Percentiles rank a stretch among this genome's conserved stretches.
These are phyloP conservation scores for Trypanosoma mega DNA, from an alignment of 208 protist species.

Conservation along the genomic window DNA sequence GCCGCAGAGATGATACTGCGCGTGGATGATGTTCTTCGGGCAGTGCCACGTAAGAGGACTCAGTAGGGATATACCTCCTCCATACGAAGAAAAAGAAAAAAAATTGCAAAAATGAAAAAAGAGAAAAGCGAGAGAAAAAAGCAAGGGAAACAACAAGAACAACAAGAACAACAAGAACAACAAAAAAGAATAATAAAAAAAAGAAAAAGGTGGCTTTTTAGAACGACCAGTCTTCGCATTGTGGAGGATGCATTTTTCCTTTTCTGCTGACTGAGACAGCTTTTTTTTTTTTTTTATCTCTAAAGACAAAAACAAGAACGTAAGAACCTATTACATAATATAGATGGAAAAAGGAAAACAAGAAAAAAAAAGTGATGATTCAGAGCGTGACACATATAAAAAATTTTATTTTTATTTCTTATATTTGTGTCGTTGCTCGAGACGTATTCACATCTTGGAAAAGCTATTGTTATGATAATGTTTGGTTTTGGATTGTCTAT, in stretches of 20 bases:
- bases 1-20: constrained; percentile 99
- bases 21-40: constrained; percentile 98
- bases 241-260: too few species aligned
- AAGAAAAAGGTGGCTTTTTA: constrained; percentile 24
- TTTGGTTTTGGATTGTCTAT: too few species aligned
- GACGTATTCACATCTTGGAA: too few species aligned
- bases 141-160: background rate
- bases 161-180: background rate
- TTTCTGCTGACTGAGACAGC: background rate
- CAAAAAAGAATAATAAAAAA: background rate
- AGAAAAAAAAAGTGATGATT: background rate
- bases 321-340: background rate
- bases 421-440: too few species aligned
- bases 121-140: background rate
- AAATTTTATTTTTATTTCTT: too few species aligned
- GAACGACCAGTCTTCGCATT: too few species aligned
- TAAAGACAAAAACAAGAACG: background rate
- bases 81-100: constrained; percentile 9
- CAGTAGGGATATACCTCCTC: too few species aligned
- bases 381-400: too few species aligned
- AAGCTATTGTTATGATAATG: too few species aligned
- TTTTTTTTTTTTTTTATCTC: background rate
- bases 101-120: constrained; percentile 11
- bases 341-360: too few species aligned
- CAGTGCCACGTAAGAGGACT: constrained; percentile 92